A percentile compares a stretch with the other conserved stretches of the same genome.
phyloP scores from a whole-genome alignment of 768 basidiomycete species.

The Tylopilus plumbeoviolaceoides region DNA sequence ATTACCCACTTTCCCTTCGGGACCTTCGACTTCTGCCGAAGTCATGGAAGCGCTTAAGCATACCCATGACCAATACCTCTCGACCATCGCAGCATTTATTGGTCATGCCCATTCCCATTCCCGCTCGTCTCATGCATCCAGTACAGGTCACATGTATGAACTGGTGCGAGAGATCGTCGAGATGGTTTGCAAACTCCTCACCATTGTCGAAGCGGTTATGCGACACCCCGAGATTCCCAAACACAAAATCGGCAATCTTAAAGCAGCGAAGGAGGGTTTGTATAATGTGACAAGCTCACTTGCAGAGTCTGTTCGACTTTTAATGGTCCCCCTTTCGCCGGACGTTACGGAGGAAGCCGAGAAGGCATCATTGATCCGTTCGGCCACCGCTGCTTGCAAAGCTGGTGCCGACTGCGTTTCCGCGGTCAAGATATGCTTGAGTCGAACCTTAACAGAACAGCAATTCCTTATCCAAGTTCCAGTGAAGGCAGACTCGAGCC shows the following conservation, averaged over 20 bases:
- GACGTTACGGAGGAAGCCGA: conserved; percentile 75
- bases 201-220: conserved; percentile 86
- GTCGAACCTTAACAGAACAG: conserved; percentile 55
- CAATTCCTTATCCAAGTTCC: conserved; percentile 67
- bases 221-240: conserved; percentile 66
- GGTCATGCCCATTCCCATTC: conserved; percentile 95
- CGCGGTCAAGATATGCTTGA: conserved; percentile 79
- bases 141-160: conserved; percentile 91
- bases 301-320: conserved; percentile 79
- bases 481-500: conserved; percentile 40
- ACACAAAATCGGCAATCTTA: conserved; percentile 62
- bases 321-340: conserved; percentile 50
- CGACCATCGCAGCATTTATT: conserved; percentile 95
- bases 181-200: conserved; percentile 86
- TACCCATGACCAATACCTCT: conserved; percentile 88
- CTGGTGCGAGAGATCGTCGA: conserved; percentile 94
- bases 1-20: conserved; percentile 61
- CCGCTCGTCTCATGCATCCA: conserved; percentile 84
- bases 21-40: conserved; percentile 64
- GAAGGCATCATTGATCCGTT: conserved; percentile 69
- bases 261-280: conserved; percentile 69
- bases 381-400: conserved; percentile 85
- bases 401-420: conserved; percentile 86
- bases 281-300: conserved; percentile 84
- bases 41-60: conserved; percentile 73